Evolutionary conservation across 1,139 yeast genomes (phyloP).

Genomic region (Diutina ranongensis): DNA sequence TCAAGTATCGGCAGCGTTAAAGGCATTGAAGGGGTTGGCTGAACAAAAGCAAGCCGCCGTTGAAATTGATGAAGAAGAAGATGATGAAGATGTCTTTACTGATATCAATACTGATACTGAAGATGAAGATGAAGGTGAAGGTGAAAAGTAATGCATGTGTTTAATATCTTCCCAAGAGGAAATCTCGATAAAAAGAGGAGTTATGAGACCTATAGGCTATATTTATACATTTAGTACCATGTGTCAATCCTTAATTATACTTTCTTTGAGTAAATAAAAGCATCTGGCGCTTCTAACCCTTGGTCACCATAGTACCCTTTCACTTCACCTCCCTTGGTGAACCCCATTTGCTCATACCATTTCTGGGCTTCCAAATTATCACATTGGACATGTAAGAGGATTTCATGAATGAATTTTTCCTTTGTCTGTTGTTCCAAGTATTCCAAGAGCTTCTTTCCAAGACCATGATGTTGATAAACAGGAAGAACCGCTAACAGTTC

Average conservation of each 20-base stretch:
- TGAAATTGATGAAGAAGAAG: conserved; percentile 26
- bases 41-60: conserved; percentile 25
- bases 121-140: conserved; percentile 28
- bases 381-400: conserved; percentile 49
- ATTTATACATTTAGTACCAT: too few relatives aligned
- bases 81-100: conserved; percentile 29
- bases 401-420: conserved; percentile 39
- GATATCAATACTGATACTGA: conserved; percentile 44
- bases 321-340: conserved; percentile 24
- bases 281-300: conserved; percentile 35
- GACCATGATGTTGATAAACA: conserved; percentile 47
- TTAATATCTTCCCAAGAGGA: too few relatives aligned
- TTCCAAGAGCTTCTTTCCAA: conserved; percentile 48
- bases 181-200: too few relatives aligned
- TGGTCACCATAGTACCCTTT: conserved; percentile 42
- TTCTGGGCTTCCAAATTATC: conserved; percentile 31
- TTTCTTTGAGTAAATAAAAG: conserved; percentile 14
- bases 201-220: too few relatives aligned
- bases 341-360: conserved; percentile 51
- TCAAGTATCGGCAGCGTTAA: conserved; percentile 54
- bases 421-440: conserved; percentile 45
- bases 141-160: neutral
- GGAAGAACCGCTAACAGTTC: conserved; percentile 57
- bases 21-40: conserved; percentile 44
- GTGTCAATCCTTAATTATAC: neutral